Evolutionary conservation across 148 eudicot species (phyloP), one percentile per base, ranked within the genome.

Genomic region (Rhododendron vialii): DNA sequence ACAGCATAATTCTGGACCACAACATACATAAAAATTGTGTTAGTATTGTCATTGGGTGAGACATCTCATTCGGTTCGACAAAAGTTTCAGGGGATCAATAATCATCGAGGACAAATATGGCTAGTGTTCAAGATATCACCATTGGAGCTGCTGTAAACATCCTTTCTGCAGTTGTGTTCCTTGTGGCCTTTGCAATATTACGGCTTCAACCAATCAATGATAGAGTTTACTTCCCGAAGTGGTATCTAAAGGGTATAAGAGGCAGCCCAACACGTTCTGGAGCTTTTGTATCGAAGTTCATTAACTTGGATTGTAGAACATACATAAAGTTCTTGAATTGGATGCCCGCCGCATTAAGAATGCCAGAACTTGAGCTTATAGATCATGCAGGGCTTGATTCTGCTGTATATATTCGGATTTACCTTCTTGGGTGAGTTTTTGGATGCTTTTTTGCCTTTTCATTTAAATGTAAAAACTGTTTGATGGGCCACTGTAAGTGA

Each of bases 381-480:
- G 93, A 95, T 47, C 99, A 97, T 75, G 99, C 99, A 36, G 99
- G 99, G 50, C 98, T 97, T 82, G 99, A 97, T 89, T 94, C 99
- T 86, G 96, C 94, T 87, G 98, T 90, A 13, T 97, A 97, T 87
- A 91, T 95, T 65, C 89, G 99, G 84, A 97, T 97, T 85, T 97
- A 97, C 73, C 94, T 94, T 90, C 95, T 97, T 36, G 98, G 99
- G 99, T 97, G 86, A 88, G 96, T 90, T 84, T 73, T n/a, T 74
- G 30, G 55, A 50, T 69, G 57, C 48, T 9, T 36, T 80, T 48
- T 75, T 75, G 59, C 50, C 87, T 78, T 85, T 82, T n/a, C 74
- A 9, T 67, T 11, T 26, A 26, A 33, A 71, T 33, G 41, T 14
- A 3, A 10, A 28, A 3, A 17, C 35, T 71, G 24, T 35, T 55